A percentile compares a stretch with the other conserved stretches of the same genome.
Conservation (phyloP, 768 basidiomycete species). For the Coprinopsis marcescibilis region DNA sequence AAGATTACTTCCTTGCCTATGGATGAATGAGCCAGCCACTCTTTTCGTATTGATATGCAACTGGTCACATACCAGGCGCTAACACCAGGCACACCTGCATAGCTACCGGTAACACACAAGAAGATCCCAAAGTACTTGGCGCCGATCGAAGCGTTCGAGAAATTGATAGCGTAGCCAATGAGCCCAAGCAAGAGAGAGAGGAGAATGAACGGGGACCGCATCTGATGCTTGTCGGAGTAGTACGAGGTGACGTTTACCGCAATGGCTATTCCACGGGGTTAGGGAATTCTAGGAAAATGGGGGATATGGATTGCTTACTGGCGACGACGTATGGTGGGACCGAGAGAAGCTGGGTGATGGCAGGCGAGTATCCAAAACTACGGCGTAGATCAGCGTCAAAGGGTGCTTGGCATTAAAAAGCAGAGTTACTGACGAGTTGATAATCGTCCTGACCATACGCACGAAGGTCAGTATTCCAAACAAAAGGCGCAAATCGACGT, state of each 20-base stretch:
- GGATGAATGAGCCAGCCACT: not conserved
- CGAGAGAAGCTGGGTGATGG: constrained; percentile 59
- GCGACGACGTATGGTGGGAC: constrained; percentile 63
- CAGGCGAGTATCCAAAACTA: constrained; percentile 55
- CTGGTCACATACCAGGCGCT: constrained; percentile 48
- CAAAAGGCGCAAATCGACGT: not conserved
- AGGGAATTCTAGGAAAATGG: not conserved
- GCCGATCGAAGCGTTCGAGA: constrained; percentile 43
- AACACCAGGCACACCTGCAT: constrained; percentile 53
- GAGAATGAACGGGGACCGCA: constrained; percentile 55
- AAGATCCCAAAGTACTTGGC: constrained; percentile 73
- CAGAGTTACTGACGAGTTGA: constrained; percentile 24
- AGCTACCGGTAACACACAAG: constrained; percentile 60
- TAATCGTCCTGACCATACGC: constrained; percentile 64
- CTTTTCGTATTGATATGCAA: not conserved
- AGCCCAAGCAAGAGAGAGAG: constrained; percentile 43
- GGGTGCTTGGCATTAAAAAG: not conserved
- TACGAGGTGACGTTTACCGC: constrained; percentile 45
- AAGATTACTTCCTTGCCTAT: constrained; percentile 64
- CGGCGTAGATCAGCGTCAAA: not conserved
- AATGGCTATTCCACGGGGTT: constrained; percentile 38
- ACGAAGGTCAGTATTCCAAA: not conserved
- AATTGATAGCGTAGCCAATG: constrained; percentile 60
- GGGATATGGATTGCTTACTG: constrained; percentile 33
- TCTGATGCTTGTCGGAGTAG: constrained; percentile 50